These are phyloP conservation scores for Epichloe glyceriae DNA, from an alignment of 2,329 filamentous ascomycete species.

Conservation along the genomic window DNA sequence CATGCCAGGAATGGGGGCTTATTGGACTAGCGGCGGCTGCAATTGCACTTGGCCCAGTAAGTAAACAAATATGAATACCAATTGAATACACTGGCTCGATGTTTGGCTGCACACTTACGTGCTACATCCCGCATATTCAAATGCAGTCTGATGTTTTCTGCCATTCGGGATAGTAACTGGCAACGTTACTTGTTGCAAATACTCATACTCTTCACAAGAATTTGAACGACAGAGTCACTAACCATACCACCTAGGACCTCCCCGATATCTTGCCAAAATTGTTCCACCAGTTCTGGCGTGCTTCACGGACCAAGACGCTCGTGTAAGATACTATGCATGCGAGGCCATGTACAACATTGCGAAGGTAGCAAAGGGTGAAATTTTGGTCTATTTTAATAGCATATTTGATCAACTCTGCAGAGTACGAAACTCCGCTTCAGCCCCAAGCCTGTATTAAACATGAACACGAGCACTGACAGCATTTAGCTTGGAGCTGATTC, in stretches of 20 bases:
- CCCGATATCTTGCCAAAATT: constrained; percentile 82
- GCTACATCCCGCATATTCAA: background rate
- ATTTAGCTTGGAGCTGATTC: constrained; percentile 81
- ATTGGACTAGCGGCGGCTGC: constrained; percentile 92
- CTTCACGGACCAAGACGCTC: constrained; percentile 94
- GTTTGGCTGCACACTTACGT: background rate
- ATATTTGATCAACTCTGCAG: constrained; percentile 97
- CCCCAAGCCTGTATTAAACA: background rate
- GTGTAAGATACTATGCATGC: constrained; percentile 94
- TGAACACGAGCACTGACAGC: constrained; percentile 1
- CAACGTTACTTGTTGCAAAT: background rate
- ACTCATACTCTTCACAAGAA: background rate
- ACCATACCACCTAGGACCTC: constrained; percentile 57
- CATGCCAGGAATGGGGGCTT: constrained; percentile 93
- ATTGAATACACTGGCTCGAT: background rate
- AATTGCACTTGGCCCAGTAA: constrained; percentile 82
- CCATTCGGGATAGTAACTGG: background rate
- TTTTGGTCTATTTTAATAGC: constrained; percentile 93
- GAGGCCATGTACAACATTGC: constrained; percentile 99
- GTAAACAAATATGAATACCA: constrained; percentile 21
- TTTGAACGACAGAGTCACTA: background rate
- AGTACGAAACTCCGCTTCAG: constrained; percentile 33
- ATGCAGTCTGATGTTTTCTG: background rate
- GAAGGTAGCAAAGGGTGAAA: constrained; percentile 96
- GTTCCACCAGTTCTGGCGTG: constrained; percentile 94